Conservation (phyloP, 108 stramenopile species). For the Skeletonema tropicum region DNA sequence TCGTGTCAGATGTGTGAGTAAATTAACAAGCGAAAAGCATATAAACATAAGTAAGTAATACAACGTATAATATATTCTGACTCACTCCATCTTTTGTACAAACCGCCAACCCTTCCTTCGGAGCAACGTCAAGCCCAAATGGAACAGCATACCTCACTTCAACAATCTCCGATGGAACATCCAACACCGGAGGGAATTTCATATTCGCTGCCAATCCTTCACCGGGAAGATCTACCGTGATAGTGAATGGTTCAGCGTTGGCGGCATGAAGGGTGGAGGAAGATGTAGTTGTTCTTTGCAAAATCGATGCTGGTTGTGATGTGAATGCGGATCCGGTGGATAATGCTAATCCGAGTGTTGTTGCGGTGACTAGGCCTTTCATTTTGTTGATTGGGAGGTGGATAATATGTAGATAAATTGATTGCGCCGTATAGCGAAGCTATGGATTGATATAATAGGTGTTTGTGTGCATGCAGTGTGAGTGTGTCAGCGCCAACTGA, state of each 20-base stretch:
- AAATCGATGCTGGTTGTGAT: background rate
- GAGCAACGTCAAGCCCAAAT: conserved; percentile 80
- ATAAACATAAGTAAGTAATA: no score
- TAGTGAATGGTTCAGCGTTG: conserved; percentile 44
- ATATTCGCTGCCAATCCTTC: conserved; percentile 59
- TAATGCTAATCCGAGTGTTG: background rate
- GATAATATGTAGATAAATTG: no score
- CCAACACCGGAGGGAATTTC: conserved; percentile 60
- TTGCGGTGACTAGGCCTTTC: background rate
- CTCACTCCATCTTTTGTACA: conserved; percentile 69
- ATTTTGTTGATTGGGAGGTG: background rate
- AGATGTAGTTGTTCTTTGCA: conserved; percentile 12
- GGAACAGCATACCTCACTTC: conserved; percentile 77
- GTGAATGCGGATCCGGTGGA: conserved; percentile 1
- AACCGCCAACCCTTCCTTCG: conserved; percentile 63
- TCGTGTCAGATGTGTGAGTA: no score
- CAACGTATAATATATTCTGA: no score
- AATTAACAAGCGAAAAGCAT: no score
- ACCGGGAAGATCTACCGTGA: conserved; percentile 62
- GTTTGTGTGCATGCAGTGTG: no score
- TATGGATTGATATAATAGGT: no score
- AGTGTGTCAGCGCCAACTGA: no score
- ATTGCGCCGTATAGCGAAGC: no score
- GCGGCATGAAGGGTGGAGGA: conserved; percentile 10
- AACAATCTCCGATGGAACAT: conserved; percentile 65